Conservation (phyloP, 331 rosid genomes). For the Ulmus americana region DNA sequence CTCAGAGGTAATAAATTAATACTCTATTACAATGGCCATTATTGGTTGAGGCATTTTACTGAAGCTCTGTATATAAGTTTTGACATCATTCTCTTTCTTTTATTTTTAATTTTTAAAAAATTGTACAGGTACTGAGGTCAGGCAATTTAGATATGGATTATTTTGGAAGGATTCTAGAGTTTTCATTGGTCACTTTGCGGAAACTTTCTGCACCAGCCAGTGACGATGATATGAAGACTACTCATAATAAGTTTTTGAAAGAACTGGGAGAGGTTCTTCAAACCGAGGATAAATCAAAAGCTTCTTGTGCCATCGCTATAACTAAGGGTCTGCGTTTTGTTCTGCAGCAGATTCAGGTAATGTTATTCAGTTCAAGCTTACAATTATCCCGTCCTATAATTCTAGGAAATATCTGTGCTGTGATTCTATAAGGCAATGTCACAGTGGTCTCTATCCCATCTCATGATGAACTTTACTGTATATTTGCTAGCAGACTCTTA, state of each 20-base stretch:
- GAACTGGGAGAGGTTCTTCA: constrained; percentile 69
- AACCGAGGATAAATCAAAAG: constrained; percentile 38
- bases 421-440: no score
- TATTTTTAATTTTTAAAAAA: background rate
- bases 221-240: constrained; percentile 54
- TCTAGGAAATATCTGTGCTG: background rate
- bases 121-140: constrained; percentile 55
- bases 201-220: constrained; percentile 77
- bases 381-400: background rate
- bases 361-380: background rate
- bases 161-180: constrained; percentile 75
- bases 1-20: constrained; percentile 54
- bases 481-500: constrained; percentile 52
- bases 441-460: no score
- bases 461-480: constrained; percentile 15
- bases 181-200: constrained; percentile 64
- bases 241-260: constrained; percentile 42
- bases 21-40: background rate
- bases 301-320: constrained; percentile 59
- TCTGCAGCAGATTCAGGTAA: constrained; percentile 82
- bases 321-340: constrained; percentile 78
- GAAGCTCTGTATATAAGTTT: background rate
- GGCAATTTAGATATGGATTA: constrained; percentile 68
- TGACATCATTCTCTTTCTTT: background rate
- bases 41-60: background rate